These are phyloP conservation scores for Priceomyces medius DNA, from an alignment of 805 yeast species.

Conservation along the genomic window DNA sequence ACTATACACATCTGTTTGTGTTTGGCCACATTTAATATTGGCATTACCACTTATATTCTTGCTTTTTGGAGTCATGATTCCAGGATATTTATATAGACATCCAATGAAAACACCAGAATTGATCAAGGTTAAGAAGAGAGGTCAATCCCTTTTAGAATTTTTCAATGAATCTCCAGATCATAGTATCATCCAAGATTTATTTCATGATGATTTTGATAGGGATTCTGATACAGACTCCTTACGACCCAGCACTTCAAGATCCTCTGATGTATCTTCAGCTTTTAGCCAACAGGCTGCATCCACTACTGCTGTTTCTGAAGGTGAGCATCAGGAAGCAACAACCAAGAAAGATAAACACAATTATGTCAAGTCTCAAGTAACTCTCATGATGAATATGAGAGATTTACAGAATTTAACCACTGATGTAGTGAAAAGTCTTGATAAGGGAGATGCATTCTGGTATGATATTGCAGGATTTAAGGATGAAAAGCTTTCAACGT, in stretches of 20 bases:
- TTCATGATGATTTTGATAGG: constrained; percentile 20
- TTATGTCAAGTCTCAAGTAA: constrained; percentile 34
- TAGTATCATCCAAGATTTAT: constrained; percentile 33
- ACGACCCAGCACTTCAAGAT: constrained; percentile 4
- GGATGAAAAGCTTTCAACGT: constrained; percentile 66
- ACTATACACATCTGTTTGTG: constrained; percentile 62
- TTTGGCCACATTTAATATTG: constrained; percentile 67
- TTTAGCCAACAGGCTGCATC: constrained; percentile 1
- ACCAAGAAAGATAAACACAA: constrained; percentile 16
- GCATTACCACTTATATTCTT: constrained; percentile 61
- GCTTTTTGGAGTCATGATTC: constrained; percentile 59
- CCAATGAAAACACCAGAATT: constrained; percentile 52
- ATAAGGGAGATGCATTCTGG: constrained; percentile 52
- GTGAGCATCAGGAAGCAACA: not conserved
- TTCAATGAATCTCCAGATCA: constrained; percentile 29
- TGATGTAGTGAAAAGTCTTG: constrained; percentile 49
- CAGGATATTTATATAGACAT: constrained; percentile 68
- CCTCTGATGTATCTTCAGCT: constrained; percentile 6
- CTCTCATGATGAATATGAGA: constrained; percentile 60
- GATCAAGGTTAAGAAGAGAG: constrained; percentile 46
- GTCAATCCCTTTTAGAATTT: constrained; percentile 52
- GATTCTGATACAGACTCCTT: constrained; percentile 12
- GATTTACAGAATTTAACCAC: constrained; percentile 70
- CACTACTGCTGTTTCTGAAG: not conserved
- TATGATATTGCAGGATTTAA: constrained; percentile 67